Conservation (phyloP, 23 red algal species). For the Gracilaria gracilis region DNA sequence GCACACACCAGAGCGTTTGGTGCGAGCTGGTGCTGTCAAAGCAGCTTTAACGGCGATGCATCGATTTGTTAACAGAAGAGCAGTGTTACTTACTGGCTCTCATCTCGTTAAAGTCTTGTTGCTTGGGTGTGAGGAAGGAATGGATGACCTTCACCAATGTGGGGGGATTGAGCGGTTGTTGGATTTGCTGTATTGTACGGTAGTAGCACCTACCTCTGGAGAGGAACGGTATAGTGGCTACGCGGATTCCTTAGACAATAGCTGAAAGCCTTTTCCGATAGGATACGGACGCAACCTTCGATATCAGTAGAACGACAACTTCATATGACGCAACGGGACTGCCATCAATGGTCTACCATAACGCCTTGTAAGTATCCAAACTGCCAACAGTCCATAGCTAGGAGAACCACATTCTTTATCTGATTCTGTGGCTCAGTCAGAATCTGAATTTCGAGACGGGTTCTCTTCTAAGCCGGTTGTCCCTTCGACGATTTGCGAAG, state of each 20-base stretch:
- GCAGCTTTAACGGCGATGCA: conserved; percentile 44
- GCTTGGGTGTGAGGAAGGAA: background rate
- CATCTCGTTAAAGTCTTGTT: conserved; percentile 20
- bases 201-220: conserved; percentile 15
- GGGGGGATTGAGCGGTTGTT: conserved; percentile 42
- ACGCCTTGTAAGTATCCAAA: too few relatives aligned
- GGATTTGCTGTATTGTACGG: conserved; percentile 48
- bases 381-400: too few relatives aligned
- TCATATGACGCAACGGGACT: background rate
- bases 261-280: background rate
- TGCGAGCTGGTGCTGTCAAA: conserved; percentile 11
- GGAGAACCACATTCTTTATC: too few relatives aligned
- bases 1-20: background rate
- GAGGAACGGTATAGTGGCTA: conserved; percentile 35
- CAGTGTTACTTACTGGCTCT: conserved; percentile 29
- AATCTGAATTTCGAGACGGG: too few relatives aligned
- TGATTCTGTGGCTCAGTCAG: too few relatives aligned
- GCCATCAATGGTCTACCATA: too few relatives aligned
- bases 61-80: conserved; percentile 36
- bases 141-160: conserved; percentile 27
- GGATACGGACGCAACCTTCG: background rate
- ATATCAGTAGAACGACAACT: background rate
- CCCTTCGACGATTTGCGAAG: too few relatives aligned
- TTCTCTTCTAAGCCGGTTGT: too few relatives aligned
- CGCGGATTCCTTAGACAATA: conserved; percentile 1